Evolutionary conservation across 2,329 filamentous ascomycete species (phyloP).

Genomic region (Cladosporium sphaerospermum): DNA sequence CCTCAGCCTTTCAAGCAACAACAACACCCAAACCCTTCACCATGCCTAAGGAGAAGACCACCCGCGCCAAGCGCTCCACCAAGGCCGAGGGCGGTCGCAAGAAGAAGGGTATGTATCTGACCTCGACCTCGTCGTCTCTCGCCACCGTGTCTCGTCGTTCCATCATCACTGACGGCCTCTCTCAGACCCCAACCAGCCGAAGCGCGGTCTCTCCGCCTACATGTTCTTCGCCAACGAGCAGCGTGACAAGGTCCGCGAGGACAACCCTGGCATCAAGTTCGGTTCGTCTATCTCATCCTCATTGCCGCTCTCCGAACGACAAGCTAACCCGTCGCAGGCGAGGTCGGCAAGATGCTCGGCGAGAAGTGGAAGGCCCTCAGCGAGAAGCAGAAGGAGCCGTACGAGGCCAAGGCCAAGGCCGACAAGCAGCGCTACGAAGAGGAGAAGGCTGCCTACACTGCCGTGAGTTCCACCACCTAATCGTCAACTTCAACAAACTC

Average conservation of each 20-base stretch:
- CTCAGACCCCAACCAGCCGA: constrained; percentile 91
- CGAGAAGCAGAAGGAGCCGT: constrained; percentile 87
- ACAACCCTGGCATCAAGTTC: constrained; percentile 97
- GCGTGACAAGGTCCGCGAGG: constrained; percentile 94
- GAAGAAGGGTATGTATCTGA: constrained; percentile 59
- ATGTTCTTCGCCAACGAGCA: constrained; percentile 99
- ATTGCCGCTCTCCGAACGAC: too few species aligned
- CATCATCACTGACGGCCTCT: constrained; percentile 14
- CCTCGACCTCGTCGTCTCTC: not conserved
- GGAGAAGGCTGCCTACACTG: constrained; percentile 87
- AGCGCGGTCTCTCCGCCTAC: constrained; percentile 98
- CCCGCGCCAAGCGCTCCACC: constrained; percentile 43
- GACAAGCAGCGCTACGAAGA: constrained; percentile 99
- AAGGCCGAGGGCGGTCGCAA: constrained; percentile 52
- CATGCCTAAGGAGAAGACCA: constrained; percentile 65
- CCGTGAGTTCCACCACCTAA: constrained; percentile 48
- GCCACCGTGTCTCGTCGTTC: not conserved
- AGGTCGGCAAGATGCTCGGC: constrained; percentile 96
- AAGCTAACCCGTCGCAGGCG: constrained; percentile 48
- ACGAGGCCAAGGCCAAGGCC: constrained; percentile 90
- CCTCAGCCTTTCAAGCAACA: constrained; percentile 1
- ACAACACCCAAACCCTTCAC: constrained; percentile 27
- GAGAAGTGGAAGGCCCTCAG: constrained; percentile 97
- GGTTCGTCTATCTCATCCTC: constrained; percentile 49
- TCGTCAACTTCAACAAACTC: constrained; percentile 1